Evolutionary conservation across 306 rosid genomes (phyloP).

Genomic region (Abrus precatorius): DNA sequence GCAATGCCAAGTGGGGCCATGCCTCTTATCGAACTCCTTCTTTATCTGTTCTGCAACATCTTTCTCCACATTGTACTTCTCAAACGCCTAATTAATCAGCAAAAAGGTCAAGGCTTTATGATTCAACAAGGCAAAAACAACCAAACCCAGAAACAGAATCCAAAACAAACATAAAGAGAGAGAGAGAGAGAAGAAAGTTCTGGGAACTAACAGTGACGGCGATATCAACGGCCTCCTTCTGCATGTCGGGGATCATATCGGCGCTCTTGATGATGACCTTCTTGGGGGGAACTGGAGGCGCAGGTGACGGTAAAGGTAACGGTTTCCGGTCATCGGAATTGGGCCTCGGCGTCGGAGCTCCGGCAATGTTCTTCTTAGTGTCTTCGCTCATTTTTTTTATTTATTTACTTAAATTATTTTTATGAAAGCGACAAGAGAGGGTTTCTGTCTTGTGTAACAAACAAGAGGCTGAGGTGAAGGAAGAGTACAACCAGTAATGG

Average conservation of each 20-base stretch:
- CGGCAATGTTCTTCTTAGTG: slow-evolving; percentile 66
- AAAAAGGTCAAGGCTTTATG: slow-evolving; percentile 37
- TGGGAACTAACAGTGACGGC: slow-evolving; percentile 74
- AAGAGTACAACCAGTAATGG: neutral
- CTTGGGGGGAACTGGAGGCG: slow-evolving; percentile 56
- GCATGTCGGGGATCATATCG: slow-evolving; percentile 82
- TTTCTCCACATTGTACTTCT: slow-evolving; percentile 77
- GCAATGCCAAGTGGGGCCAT: slow-evolving; percentile 96
- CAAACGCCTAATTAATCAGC: slow-evolving; percentile 70
- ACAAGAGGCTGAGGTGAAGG: neutral
- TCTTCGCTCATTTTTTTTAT: slow-evolving; percentile 64
- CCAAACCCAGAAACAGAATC: slow-evolving; percentile 45
- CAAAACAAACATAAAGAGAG: neutral
- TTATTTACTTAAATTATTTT: neutral
- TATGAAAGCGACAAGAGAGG: slow-evolving; percentile 7
- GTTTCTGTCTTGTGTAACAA: neutral
- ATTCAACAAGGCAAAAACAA: neutral
- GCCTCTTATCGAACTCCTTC: slow-evolving; percentile 87
- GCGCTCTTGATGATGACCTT: slow-evolving; percentile 84
- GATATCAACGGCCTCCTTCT: slow-evolving; percentile 83
- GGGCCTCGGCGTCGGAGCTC: slow-evolving; percentile 59
- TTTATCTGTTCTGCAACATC: slow-evolving; percentile 87
- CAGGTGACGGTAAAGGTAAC: slow-evolving; percentile 49
- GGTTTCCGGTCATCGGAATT: slow-evolving; percentile 59
- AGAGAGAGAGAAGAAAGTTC: neutral